These are phyloP conservation scores for Conoideocrella luteorostrata DNA, from an alignment of 2,329 filamentous ascomycete genomes.

Conservation along the genomic window DNA sequence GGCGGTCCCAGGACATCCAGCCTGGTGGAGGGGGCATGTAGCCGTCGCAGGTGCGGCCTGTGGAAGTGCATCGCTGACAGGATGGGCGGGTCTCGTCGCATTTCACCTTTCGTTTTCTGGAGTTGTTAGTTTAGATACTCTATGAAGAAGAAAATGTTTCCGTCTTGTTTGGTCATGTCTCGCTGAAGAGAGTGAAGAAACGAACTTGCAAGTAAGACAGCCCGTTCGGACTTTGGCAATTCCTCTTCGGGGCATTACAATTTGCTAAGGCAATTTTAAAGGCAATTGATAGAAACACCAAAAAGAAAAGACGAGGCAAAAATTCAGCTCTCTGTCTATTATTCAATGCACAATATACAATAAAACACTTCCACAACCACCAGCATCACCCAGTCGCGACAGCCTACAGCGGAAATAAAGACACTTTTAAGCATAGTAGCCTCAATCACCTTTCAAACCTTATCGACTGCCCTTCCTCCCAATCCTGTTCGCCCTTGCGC, in stretches of 20 bases:
- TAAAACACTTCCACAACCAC: no score
- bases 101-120: constrained; percentile 48
- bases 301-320: neutral
- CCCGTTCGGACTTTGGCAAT: constrained; percentile 36
- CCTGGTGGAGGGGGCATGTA: constrained; percentile 33
- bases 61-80: constrained; percentile 45
- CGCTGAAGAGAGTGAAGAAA: constrained; percentile 12
- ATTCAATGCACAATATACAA: no score
- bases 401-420: no score
- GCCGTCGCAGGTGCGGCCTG: constrained; percentile 48
- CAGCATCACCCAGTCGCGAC: no score
- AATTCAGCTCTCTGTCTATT: no score
- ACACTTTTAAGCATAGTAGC: no score
- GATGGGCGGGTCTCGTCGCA: constrained; percentile 48
- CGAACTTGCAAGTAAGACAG: constrained; percentile 49
- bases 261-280: neutral
- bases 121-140: neutral
- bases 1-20: constrained; percentile 27
- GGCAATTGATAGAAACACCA: neutral
- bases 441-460: no score
- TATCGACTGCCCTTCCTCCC: no score
- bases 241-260: constrained; percentile 18
- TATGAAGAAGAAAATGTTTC: no score
- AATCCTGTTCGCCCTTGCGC: no score
- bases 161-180: no score